Evolutionary conservation across 257 asterid genomes (phyloP), one percentile per base, ranked within the genome.

Genomic region (Gardenia jasminoides): DNA sequence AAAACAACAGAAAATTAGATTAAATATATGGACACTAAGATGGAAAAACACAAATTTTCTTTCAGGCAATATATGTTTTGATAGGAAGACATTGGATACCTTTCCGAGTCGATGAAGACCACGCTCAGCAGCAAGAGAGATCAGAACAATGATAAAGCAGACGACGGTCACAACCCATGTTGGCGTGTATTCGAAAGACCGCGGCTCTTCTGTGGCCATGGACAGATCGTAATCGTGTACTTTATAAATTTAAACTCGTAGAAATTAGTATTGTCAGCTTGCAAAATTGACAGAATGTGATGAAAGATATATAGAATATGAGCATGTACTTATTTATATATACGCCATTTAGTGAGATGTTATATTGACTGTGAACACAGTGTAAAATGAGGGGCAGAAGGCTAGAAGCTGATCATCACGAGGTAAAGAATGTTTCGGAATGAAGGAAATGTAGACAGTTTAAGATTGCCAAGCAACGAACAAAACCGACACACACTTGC

Each of bases 161-260:
- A 95, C 98, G 8, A 87, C 81, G 9, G 99, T 92, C 2, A 95
- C 83, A 6, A 89, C 95, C 99, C 97, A 95, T 7, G 99, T 86
- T 1, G 99, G 89, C 3, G 98, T 93, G 80, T 88, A 83, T 85
- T 85, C 97, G 5, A 93, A 82, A 6, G 98, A 79, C 7, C 79
- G 82, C 24, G 88, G 12, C 73, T 76, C 89, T 61, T 73, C 92
- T 3, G 78, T 86, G 0, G 83, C 88, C 84, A 85, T 44, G 0
- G 46, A 11, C 43, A 20, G 15, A 69, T 31, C 67, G 50, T 79
- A 33, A 2, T 56, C 17, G 39, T 16, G 61, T 10, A 71, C 58
- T 48, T 74, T 47, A n/a, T 28, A 19, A 39, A 46, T 56, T 33
- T 48, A 12, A 44, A 0, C 56, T 56, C 36, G 46, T 26, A 47